Evolutionary conservation across 495 filamentous ascomycete genomes (phyloP), one percentile per base, ranked within the genome.

Genomic region (Penicillium manginii): DNA sequence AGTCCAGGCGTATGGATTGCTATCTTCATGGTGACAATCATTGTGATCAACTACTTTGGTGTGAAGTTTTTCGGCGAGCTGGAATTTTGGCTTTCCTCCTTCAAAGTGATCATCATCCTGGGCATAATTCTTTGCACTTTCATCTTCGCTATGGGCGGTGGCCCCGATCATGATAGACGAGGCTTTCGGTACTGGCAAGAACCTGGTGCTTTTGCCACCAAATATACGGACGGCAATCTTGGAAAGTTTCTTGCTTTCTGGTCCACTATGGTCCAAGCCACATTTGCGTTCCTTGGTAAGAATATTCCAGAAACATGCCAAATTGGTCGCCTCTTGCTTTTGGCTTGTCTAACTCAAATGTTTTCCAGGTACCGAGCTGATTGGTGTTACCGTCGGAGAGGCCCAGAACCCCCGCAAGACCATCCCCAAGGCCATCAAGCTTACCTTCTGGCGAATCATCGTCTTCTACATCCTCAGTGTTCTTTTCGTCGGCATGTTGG

Each of bases 391-490:
- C 4, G 83, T 83, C 29, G 83, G 84, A 37, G 91, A 96, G 73
- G 87, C 90, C 14, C 81, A 82, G 40, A 91, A 91, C 69, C 92
- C 92, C 0, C 81, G 86, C 59, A 86, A 84, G 66, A 86, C 86
- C 6, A 88, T 96, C 60, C 91, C 91, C 33, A 79, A 81, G 57
- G 92, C 92, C 14, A 88, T 88, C 56, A 89, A 86, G 58, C 84
- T 91, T 64, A 90, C 89, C 61, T 93, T 96, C 74, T 92, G 85
- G 78, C 88, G 91, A 49, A 93, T 96, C 67, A 64, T 88, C 56
- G 78, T 94, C 69, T 96, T 96, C 79, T 96, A 94, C 74, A 63
- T 83, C 8, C 63, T 83, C 43, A 77, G 72, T 26, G 80, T 84
- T 3, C 63, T 85, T 7, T 71, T 85, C 39, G 69, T 87, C 7